phyloP scores from a whole-genome alignment of 2,329 filamentous ascomycete genomes.

The Coniochaeta sp. region DNA sequence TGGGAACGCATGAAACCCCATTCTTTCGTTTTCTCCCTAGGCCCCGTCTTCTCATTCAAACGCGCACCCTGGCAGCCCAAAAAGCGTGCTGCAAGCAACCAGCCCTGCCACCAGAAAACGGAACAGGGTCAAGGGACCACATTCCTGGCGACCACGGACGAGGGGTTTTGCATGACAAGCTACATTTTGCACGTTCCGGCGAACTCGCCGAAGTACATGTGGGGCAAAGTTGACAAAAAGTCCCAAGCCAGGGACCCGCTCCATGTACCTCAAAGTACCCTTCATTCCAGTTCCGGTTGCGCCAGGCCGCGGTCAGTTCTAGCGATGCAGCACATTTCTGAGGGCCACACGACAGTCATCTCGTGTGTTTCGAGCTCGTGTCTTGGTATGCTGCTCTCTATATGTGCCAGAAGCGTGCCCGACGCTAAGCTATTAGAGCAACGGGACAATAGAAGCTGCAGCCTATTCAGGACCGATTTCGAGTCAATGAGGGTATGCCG shows the following conservation, averaged over 20 bases:
- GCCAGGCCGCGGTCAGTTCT: not conserved
- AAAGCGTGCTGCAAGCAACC: not conserved
- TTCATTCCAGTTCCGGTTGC: not conserved
- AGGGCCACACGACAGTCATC: too few relatives aligned
- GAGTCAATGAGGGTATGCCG: not conserved
- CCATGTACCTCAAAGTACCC: not conserved
- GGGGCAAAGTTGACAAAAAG: not conserved
- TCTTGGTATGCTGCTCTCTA: not conserved
- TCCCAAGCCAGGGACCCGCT: not conserved
- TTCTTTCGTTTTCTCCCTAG: conserved; percentile 6
- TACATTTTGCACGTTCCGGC: not conserved
- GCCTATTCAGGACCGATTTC: not conserved
- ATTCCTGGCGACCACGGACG: not conserved
- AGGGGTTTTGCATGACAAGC: not conserved
- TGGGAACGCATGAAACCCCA: conserved; percentile 17
- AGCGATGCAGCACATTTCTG: not conserved
- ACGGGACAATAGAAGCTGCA: not conserved
- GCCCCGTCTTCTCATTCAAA: not conserved
- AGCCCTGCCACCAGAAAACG: not conserved
- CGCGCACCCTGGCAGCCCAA: not conserved
- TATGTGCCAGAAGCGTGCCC: too few relatives aligned
- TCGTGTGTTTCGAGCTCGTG: too few relatives aligned
- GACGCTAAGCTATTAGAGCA: not conserved
- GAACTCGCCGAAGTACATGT: not conserved
- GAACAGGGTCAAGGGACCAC: not conserved